Evolutionary conservation across 192 early-diverging fungal genomes (phyloP).

Genomic region (Coemansia sp.): DNA sequence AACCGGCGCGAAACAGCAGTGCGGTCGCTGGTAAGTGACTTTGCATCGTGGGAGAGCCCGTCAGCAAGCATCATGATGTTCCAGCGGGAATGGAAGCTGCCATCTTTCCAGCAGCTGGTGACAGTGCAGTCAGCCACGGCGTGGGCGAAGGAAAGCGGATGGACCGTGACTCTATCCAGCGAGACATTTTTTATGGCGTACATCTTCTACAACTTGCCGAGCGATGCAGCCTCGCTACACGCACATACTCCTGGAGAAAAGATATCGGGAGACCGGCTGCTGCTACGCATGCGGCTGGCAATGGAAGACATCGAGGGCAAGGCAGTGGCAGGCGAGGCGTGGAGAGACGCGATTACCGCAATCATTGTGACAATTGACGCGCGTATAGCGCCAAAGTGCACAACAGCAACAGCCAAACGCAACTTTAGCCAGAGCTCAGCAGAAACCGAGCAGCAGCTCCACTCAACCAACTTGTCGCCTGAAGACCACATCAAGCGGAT

Average conservation of each 20-base stretch:
- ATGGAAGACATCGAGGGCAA: conserved; percentile 51
- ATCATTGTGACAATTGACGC: conserved; percentile 53
- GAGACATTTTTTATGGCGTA: conserved; percentile 53
- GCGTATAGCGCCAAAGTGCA: conserved; percentile 35
- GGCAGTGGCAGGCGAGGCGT: conserved; percentile 36
- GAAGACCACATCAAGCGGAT: conserved; percentile 51
- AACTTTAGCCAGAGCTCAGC: conserved; percentile 41
- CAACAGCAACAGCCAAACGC: conserved; percentile 17
- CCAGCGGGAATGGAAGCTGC: conserved; percentile 56
- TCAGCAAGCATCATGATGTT: conserved; percentile 54
- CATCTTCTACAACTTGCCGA: conserved; percentile 47
- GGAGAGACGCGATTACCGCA: conserved; percentile 50
- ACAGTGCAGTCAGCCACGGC: conserved; percentile 37
- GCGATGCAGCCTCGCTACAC: conserved; percentile 25
- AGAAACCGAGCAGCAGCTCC: conserved; percentile 1
- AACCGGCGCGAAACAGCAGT: conserved; percentile 39
- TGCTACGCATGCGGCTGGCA: conserved; percentile 52
- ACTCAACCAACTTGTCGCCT: conserved; percentile 17
- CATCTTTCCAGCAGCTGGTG: conserved; percentile 52
- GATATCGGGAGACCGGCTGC: conserved; percentile 44
- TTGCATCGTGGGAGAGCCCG: conserved; percentile 53
- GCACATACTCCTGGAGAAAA: conserved; percentile 26
- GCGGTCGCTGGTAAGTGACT: conserved; percentile 46
- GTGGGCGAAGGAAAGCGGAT: conserved; percentile 46
- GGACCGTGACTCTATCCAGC: conserved; percentile 51